A percentile compares a stretch with the other conserved stretches of the same genome.
These are phyloP conservation scores for Chlorophyllum brunneum DNA, from an alignment of 768 basidiomycete genomes.

Conservation along the genomic window DNA sequence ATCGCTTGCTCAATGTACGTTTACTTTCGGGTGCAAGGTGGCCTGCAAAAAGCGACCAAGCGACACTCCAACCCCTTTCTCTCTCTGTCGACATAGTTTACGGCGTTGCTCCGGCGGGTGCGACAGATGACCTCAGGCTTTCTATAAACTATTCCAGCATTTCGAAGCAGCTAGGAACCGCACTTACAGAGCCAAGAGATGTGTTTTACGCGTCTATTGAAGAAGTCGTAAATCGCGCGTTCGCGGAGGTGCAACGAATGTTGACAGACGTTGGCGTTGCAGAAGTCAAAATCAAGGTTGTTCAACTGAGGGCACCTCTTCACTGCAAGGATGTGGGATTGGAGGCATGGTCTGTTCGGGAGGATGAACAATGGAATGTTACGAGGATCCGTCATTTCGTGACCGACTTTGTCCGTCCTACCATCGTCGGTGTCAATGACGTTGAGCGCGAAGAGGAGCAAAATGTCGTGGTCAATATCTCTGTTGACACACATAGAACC, in stretches of 20 bases:
- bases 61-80: conserved; percentile 48
- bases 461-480: conserved; percentile 44
- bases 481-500: conserved; percentile 19
- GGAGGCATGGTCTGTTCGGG: conserved; percentile 26
- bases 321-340: conserved; percentile 44
- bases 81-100: conserved; percentile 48
- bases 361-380: conserved; percentile 19
- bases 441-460: conserved; percentile 67
- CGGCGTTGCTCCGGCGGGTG: conserved; percentile 46
- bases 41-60: conserved; percentile 29
- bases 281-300: conserved; percentile 32
- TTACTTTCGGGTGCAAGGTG: conserved; percentile 42
- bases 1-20: conserved; percentile 39
- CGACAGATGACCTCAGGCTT: conserved; percentile 47
- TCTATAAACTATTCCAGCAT: conserved; percentile 66
- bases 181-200: conserved; percentile 21
- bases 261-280: conserved; percentile 25
- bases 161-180: conserved; percentile 24
- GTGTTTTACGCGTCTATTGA: conserved; percentile 40
- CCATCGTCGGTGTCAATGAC: conserved; percentile 66
- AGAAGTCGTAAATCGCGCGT: conserved; percentile 36
- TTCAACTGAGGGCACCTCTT: conserved; percentile 47
- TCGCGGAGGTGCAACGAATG: conserved; percentile 34
- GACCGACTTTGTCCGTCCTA: conserved; percentile 41
- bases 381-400: conserved; percentile 23